These are phyloP conservation scores for Byssothecium circinans DNA, from an alignment of 2,329 filamentous ascomycete genomes.

Conservation along the genomic window DNA sequence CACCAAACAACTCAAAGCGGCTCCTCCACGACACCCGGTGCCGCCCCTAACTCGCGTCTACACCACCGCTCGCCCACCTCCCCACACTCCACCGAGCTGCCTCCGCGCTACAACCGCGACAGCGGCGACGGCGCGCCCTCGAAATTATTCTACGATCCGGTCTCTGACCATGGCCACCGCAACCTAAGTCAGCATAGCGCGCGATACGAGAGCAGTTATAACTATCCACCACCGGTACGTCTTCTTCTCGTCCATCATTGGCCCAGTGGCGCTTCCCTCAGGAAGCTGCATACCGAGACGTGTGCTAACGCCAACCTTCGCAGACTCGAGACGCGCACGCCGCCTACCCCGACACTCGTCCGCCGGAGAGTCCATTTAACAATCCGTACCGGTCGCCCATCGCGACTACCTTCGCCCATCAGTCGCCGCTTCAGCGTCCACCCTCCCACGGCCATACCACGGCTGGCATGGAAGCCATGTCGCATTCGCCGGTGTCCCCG, in stretches of 20 bases:
- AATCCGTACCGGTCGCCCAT: conserved; percentile 43
- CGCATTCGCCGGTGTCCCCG: conserved; percentile 44
- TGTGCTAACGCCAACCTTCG: conserved; percentile 25
- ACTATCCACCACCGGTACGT: conserved; percentile 38
- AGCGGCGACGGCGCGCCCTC: conserved; percentile 45
- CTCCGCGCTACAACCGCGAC: conserved; percentile 46
- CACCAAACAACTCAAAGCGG: conserved; percentile 36
- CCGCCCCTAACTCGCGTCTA: conserved; percentile 11
- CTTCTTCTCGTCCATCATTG: conserved; percentile 1
- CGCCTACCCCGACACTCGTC: conserved; percentile 35
- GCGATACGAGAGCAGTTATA: conserved; percentile 39
- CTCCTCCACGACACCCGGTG: conserved; percentile 35
- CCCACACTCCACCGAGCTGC: conserved; percentile 41
- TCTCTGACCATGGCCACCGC: conserved; percentile 48
- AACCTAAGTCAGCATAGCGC: conserved; percentile 31
- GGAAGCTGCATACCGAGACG: background rate
- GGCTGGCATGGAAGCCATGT: conserved; percentile 38
- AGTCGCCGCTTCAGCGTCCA: conserved; percentile 42
- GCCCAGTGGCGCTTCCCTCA: conserved; percentile 3
- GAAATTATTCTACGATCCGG: conserved; percentile 56
- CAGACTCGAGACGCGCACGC: conserved; percentile 41
- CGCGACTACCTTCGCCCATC: conserved; percentile 36
- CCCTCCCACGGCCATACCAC: conserved; percentile 38
- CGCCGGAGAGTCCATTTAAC: conserved; percentile 39
- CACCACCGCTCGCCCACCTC: conserved; percentile 38